phyloP scores from a whole-genome alignment of 495 filamentous ascomycete species.

The Penicillium ochrochloron region DNA sequence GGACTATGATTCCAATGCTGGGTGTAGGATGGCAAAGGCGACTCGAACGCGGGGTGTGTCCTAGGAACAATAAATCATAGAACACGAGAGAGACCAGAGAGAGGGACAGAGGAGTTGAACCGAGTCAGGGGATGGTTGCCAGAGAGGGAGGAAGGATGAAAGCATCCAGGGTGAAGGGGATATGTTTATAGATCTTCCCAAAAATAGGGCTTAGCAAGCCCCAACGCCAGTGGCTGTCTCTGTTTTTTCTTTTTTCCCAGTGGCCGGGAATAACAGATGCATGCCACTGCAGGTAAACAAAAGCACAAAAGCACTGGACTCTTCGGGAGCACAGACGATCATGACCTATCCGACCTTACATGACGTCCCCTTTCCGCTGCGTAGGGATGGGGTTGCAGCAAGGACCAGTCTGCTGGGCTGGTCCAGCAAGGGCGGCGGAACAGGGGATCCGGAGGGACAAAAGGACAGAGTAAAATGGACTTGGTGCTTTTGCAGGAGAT shows the following conservation, averaged over 20 bases:
- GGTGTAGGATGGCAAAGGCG: constrained; percentile 16
- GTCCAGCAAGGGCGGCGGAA: constrained; percentile 45
- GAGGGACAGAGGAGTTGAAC: constrained; percentile 10
- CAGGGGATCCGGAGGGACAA: constrained; percentile 9
- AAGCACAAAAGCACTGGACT: constrained; percentile 22
- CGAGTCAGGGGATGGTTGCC: constrained; percentile 18
- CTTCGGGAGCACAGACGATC: constrained; percentile 40
- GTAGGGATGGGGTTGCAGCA: constrained; percentile 50
- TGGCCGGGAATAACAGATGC: constrained; percentile 38
- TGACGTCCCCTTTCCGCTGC: constrained; percentile 40
- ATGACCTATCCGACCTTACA: constrained; percentile 54
- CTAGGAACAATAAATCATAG: constrained; percentile 14
- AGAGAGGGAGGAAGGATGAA: constrained; percentile 26
- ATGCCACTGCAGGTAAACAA: constrained; percentile 57
- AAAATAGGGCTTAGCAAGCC: constrained; percentile 32
- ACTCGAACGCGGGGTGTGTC: constrained; percentile 10
- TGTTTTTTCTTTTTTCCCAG: constrained; percentile 5
- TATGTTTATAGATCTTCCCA: constrained; percentile 48
- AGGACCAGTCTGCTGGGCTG: constrained; percentile 41
- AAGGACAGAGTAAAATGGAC: background rate
- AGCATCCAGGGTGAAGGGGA: constrained; percentile 37
- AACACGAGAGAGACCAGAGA: constrained; percentile 6
- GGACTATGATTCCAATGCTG: constrained; percentile 37
- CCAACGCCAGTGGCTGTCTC: constrained; percentile 11
- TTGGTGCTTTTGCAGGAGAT: background rate